These are phyloP conservation scores for Linum tenue DNA, from an alignment of 345 rosid species.

Conservation along the genomic window DNA sequence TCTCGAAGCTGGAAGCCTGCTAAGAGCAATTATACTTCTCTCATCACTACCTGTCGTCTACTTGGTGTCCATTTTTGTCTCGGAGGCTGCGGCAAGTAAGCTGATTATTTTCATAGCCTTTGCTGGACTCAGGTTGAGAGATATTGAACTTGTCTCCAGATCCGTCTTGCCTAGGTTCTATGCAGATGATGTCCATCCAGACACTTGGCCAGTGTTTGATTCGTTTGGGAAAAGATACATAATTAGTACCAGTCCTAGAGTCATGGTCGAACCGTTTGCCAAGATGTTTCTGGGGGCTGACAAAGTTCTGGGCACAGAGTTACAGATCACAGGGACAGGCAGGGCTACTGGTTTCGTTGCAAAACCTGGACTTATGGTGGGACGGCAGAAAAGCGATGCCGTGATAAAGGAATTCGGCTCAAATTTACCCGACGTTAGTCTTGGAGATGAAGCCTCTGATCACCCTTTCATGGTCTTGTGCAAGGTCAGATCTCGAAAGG, in stretches of 20 bases:
- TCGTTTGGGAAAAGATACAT: slow-evolving; percentile 1
- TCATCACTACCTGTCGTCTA: neutral
- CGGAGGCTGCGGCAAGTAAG: neutral
- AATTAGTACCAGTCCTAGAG: neutral
- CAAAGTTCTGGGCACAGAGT: slow-evolving; percentile 5
- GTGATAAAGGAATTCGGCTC: slow-evolving; percentile 2
- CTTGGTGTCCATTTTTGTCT: neutral
- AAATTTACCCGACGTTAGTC: neutral
- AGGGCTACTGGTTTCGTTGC: slow-evolving; percentile 2
- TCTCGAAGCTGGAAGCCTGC: slow-evolving; percentile 2
- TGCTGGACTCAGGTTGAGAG: neutral
- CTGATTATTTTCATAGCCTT: neutral
- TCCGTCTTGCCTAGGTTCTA: slow-evolving; percentile 1
- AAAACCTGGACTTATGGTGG: slow-evolving; percentile 2
- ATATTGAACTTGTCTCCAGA: slow-evolving; percentile 2
- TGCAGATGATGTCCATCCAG: slow-evolving; percentile 1
- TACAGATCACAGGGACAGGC: neutral
- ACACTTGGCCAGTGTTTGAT: neutral
- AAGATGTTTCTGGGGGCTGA: slow-evolving; percentile 4
- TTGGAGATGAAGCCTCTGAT: neutral
- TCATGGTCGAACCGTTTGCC: slow-evolving; percentile 3
- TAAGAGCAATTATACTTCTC: neutral
- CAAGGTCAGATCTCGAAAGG: neutral
- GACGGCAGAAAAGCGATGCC: neutral
- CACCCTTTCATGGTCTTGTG: neutral